A percentile compares a stretch with the other conserved stretches of the same genome.
phyloP scores from a whole-genome alignment of 176 grass and related monocot genomes.

The Oropetium thomaeum region DNA sequence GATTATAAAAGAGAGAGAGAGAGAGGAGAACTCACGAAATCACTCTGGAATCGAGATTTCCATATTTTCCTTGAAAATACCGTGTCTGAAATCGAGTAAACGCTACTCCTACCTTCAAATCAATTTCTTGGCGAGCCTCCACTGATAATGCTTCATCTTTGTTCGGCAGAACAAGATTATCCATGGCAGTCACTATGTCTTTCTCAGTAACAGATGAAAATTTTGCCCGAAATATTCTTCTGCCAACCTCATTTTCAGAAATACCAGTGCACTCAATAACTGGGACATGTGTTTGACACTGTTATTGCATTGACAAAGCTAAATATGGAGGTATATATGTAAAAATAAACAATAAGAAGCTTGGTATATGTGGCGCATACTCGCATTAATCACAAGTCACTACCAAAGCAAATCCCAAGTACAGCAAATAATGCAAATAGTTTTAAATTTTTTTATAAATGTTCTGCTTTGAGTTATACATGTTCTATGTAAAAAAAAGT shows the following conservation, averaged over 20 bases:
- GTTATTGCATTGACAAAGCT: conserved; percentile 7
- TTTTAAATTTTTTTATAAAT: not conserved
- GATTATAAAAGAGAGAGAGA: too few species aligned
- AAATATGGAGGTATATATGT: conserved; percentile 15
- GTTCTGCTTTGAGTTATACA: not conserved
- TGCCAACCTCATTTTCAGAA: conserved; percentile 72
- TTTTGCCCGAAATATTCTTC: conserved; percentile 77
- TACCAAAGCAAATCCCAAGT: conserved; percentile 1
- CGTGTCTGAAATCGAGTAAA: conserved; percentile 98
- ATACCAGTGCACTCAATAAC: conserved; percentile 88
- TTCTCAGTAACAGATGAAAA: conserved; percentile 96
- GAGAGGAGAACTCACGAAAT: conserved; percentile 83
- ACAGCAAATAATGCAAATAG: conserved; percentile 14
- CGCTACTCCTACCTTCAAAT: conserved; percentile 95
- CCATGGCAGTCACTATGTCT: conserved; percentile 81
- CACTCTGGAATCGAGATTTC: conserved; percentile 97
- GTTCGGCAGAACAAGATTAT: conserved; percentile 78
- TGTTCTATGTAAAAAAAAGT: not conserved
- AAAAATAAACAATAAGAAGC: conserved; percentile 9
- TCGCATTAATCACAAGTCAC: conserved; percentile 19
- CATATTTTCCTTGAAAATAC: conserved; percentile 97
- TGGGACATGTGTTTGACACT: conserved; percentile 30
- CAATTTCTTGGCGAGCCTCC: conserved; percentile 96
- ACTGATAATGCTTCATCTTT: conserved; percentile 86
- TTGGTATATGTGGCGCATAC: not conserved